phyloP scores from a whole-genome alignment of 257 asterid genomes.

The Gentiana straminea region DNA sequence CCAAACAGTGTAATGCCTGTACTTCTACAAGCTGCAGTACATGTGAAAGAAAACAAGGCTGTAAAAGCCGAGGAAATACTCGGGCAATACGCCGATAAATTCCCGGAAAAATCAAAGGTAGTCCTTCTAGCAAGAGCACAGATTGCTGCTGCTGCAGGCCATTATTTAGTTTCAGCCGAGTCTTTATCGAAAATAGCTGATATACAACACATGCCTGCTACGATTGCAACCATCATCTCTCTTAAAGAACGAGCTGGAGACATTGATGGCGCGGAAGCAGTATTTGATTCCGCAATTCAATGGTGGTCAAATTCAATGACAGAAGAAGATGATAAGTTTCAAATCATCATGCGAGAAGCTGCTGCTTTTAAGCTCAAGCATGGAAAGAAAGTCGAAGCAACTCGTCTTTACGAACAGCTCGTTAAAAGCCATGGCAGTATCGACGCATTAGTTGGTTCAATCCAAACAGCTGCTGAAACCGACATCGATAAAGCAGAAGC shows the following conservation, averaged over 20 bases:
- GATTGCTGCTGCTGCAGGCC: conserved; percentile 88
- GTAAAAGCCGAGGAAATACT: conserved; percentile 86
- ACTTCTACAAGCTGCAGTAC: conserved; percentile 93
- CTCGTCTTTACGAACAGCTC: conserved; percentile 64
- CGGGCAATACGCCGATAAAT: conserved; percentile 47
- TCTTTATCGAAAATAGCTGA: conserved; percentile 65
- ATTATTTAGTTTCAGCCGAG: conserved; percentile 80
- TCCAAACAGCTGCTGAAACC: conserved; percentile 57
- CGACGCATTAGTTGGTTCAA: conserved; percentile 74
- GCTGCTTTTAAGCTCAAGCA: conserved; percentile 83
- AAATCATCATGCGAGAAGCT: conserved; percentile 70
- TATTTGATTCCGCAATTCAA: conserved; percentile 57
- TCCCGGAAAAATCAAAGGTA: conserved; percentile 53
- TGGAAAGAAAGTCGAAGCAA: conserved; percentile 76
- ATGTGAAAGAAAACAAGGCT: conserved; percentile 84
- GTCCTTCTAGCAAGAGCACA: conserved; percentile 81
- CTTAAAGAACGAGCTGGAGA: conserved; percentile 91
- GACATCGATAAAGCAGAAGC: conserved; percentile 82
- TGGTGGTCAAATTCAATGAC: conserved; percentile 91
- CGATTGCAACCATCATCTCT: conserved; percentile 70
- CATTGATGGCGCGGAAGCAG: conserved; percentile 63
- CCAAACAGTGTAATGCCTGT: conserved; percentile 55
- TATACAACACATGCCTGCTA: conserved; percentile 83
- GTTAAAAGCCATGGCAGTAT: conserved; percentile 59
- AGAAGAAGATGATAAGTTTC: conserved; percentile 47